These are phyloP conservation scores for Amanita phalloides DNA, from an alignment of 768 basidiomycete species.

Conservation along the genomic window DNA sequence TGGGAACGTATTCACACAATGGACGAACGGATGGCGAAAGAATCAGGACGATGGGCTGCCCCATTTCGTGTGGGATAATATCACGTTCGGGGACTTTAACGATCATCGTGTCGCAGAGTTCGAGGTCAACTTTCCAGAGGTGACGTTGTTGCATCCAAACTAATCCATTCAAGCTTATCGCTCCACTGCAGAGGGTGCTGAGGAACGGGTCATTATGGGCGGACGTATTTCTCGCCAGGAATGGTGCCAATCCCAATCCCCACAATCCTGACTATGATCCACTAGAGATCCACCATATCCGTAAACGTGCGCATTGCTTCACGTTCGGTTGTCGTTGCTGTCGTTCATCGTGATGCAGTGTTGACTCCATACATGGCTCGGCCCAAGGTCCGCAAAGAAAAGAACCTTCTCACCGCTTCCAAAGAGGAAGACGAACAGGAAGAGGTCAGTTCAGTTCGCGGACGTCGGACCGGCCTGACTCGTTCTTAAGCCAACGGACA, in stretches of 20 bases:
- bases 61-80: constrained; percentile 65
- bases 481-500: constrained; percentile 25
- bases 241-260: constrained; percentile 59
- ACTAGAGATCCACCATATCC: constrained; percentile 52
- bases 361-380: constrained; percentile 79
- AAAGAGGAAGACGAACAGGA: constrained; percentile 30
- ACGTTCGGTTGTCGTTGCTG: not conserved
- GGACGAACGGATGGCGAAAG: constrained; percentile 38
- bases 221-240: constrained; percentile 64
- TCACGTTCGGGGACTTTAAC: constrained; percentile 69
- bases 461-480: constrained; percentile 1
- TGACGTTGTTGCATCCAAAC: constrained; percentile 18
- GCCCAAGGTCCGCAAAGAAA: constrained; percentile 65
- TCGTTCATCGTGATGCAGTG: constrained; percentile 30
- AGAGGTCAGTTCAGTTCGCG: constrained; percentile 29
- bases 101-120: constrained; percentile 46
- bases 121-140: constrained; percentile 59
- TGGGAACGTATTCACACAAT: constrained; percentile 48
- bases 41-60: constrained; percentile 45
- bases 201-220: constrained; percentile 78
- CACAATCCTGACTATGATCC: constrained; percentile 39
- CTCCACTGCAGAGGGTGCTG: constrained; percentile 47
- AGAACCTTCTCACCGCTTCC: constrained; percentile 56
- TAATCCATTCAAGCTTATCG: constrained; percentile 2
- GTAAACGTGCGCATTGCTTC: constrained; percentile 50